Conservation (phyloP, 2,329 filamentous ascomycete species). For the Chrysoporthe puriensis region DNA sequence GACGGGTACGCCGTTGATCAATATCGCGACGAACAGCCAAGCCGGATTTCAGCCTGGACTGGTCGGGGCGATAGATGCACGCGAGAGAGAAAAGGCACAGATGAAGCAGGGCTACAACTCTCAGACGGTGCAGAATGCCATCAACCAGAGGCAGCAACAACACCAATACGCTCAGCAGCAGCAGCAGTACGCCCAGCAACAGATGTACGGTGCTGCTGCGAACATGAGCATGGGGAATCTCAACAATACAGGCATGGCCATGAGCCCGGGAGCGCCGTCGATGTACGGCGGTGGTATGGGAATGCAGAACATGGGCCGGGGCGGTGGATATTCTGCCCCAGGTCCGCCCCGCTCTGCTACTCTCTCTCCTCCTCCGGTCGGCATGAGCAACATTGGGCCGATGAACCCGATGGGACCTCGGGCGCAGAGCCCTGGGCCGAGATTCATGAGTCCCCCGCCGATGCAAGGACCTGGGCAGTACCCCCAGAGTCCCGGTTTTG, state of each 20-base stretch:
- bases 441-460: conserved; percentile 29
- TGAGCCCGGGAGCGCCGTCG: conserved; percentile 35
- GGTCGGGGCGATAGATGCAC: conserved; percentile 77
- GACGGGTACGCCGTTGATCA: conserved; percentile 77
- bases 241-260: conserved; percentile 36
- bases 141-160: conserved; percentile 63
- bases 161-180: conserved; percentile 39
- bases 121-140: conserved; percentile 73
- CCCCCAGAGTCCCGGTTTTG: conserved; percentile 17
- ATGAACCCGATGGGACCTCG: conserved; percentile 21
- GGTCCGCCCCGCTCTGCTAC: conserved; percentile 27
- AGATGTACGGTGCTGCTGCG: conserved; percentile 36
- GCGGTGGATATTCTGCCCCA: conserved; percentile 14
- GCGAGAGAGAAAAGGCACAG: conserved; percentile 76
- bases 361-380: conserved; percentile 26
- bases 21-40: conserved; percentile 58
- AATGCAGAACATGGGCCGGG: conserved; percentile 32
- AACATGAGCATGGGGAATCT: conserved; percentile 38
- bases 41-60: conserved; percentile 60
- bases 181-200: conserved; percentile 38
- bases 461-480: conserved; percentile 24
- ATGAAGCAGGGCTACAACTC: conserved; percentile 71
- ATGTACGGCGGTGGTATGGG: conserved; percentile 34
- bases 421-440: conserved; percentile 26
- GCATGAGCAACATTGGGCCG: conserved; percentile 22